These are phyloP conservation scores for Aspergillus pseudotamarii DNA, from an alignment of 2,329 filamentous ascomycete genomes.

Conservation along the genomic window DNA sequence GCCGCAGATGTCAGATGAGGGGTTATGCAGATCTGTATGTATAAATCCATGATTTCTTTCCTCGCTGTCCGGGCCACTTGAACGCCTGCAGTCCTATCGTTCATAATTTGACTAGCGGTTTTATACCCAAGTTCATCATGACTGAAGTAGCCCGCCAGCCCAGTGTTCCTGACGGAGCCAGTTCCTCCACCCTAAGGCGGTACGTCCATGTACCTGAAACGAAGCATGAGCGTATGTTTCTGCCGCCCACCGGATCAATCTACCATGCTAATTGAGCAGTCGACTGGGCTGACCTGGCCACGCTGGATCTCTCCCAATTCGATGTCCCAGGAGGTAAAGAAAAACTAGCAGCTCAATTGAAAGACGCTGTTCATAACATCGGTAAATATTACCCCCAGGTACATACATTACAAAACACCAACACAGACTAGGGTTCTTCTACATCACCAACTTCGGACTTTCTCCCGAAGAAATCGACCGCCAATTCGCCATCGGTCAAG, in stretches of 20 bases:
- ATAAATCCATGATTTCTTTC: neutral
- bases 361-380: conserved; percentile 51
- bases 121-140: neutral
- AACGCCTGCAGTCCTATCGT: neutral
- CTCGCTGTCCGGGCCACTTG: neutral
- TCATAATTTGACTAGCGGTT: neutral
- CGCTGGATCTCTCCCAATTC: conserved; percentile 59
- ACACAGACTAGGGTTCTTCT: conserved; percentile 56
- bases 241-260: neutral
- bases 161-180: neutral
- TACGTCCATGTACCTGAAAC: conserved; percentile 1
- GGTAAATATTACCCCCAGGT: conserved; percentile 26
- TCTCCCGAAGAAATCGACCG: conserved; percentile 59
- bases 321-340: conserved; percentile 58
- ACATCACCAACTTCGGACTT: conserved; percentile 62
- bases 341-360: conserved; percentile 55
- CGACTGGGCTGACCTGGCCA: conserved; percentile 58
- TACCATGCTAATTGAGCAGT: conserved; percentile 6
- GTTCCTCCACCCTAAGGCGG: neutral
- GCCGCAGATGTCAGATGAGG: neutral
- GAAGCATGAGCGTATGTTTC: neutral
- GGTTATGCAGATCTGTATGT: neutral
- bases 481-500: conserved; percentile 62
- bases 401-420: conserved; percentile 28
- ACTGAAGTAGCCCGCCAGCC: neutral